Evolutionary conservation across 2,329 filamentous ascomycete genomes (phyloP).

Genomic region (Aspergillus candidus): DNA sequence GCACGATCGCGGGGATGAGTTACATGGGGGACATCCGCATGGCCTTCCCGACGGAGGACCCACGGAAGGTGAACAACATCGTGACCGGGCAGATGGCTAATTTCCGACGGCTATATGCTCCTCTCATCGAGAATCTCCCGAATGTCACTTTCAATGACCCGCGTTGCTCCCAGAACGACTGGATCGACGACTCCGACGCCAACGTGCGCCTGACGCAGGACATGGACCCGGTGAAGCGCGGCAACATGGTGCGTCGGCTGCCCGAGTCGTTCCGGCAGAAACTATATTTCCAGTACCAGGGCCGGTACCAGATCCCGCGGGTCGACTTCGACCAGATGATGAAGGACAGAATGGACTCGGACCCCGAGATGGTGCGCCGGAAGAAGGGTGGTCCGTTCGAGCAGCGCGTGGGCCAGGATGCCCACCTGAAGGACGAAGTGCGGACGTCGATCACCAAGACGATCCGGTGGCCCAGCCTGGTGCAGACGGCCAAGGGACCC

Average conservation of each 20-base stretch:
- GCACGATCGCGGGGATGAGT: slow-evolving; percentile 83
- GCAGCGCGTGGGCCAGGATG: slow-evolving; percentile 68
- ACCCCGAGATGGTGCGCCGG: slow-evolving; percentile 59
- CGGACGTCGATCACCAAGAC: slow-evolving; percentile 76
- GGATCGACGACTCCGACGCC: slow-evolving; percentile 57
- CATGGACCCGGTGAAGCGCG: slow-evolving; percentile 83
- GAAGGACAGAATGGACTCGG: slow-evolving; percentile 63
- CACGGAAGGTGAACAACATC: slow-evolving; percentile 88
- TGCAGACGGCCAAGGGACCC: slow-evolving; percentile 77
- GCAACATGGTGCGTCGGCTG: slow-evolving; percentile 92
- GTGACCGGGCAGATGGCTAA: slow-evolving; percentile 85
- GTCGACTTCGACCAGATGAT: slow-evolving; percentile 82
- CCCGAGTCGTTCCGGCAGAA: slow-evolving; percentile 81
- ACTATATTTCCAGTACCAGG: slow-evolving; percentile 91
- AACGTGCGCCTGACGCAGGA: slow-evolving; percentile 74
- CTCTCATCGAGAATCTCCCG: slow-evolving; percentile 80
- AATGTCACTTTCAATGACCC: slow-evolving; percentile 74
- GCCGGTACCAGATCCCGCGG: slow-evolving; percentile 78
- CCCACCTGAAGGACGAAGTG: slow-evolving; percentile 64
- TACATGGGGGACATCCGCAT: slow-evolving; percentile 97
- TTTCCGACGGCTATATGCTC: slow-evolving; percentile 85
- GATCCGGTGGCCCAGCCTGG: slow-evolving; percentile 84
- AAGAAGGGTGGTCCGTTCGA: slow-evolving; percentile 82
- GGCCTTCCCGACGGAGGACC: slow-evolving; percentile 82
- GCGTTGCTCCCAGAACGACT: slow-evolving; percentile 52